Evolutionary conservation across 805 yeast genomes (phyloP).

Genomic region (Lipomyces anomalus): DNA sequence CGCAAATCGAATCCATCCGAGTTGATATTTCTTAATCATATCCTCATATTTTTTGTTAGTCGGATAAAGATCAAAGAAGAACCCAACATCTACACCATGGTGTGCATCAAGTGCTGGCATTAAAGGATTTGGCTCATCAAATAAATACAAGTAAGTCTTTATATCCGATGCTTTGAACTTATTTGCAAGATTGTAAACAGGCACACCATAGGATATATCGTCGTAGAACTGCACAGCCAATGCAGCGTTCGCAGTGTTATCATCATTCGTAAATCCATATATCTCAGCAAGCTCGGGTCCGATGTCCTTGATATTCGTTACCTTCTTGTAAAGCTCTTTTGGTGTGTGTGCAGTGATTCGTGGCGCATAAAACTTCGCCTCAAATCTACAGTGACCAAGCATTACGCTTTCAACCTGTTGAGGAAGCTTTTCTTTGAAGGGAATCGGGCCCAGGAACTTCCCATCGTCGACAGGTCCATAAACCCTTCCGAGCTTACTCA

Average conservation of each 20-base stretch:
- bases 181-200: constrained; percentile 17
- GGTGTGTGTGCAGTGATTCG: constrained; percentile 11
- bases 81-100: constrained; percentile 35
- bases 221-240: constrained; percentile 15
- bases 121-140: constrained; percentile 33
- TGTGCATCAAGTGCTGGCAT: constrained; percentile 28
- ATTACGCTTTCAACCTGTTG: constrained; percentile 23
- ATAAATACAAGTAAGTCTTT: constrained; percentile 28
- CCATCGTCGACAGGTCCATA: constrained; percentile 30
- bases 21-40: constrained; percentile 26
- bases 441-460: constrained; percentile 25
- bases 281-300: constrained; percentile 9
- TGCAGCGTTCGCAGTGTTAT: constrained; percentile 4
- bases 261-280: constrained; percentile 11
- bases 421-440: constrained; percentile 13
- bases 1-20: constrained; percentile 28
- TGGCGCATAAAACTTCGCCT: constrained; percentile 26
- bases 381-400: constrained; percentile 29
- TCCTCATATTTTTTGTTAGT: constrained; percentile 15
- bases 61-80: constrained; percentile 29
- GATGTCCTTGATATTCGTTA: constrained; percentile 11
- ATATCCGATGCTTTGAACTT: constrained; percentile 12
- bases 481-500: constrained; percentile 25
- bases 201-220: constrained; percentile 22
- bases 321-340: constrained; percentile 7